These are phyloP conservation scores for Theobroma cacao DNA, from an alignment of 345 rosid genomes.

Conservation along the genomic window DNA sequence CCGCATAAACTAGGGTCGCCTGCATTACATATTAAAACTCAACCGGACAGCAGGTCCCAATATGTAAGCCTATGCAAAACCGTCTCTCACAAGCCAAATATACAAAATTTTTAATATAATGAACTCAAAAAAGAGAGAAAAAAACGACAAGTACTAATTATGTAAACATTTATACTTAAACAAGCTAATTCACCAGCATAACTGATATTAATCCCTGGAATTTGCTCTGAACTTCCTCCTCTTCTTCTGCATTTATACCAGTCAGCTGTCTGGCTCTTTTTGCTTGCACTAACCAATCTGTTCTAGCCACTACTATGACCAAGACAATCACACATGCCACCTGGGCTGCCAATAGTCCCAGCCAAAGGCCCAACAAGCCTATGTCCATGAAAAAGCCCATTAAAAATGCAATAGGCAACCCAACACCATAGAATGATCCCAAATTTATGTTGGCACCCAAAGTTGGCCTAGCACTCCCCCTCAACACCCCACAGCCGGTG, in stretches of 20 bases:
- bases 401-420: conserved; percentile 39
- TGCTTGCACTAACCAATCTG: conserved; percentile 44
- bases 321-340: conserved; percentile 29
- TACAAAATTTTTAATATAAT: not conserved
- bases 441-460: conserved; percentile 46
- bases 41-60: not conserved
- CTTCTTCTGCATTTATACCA: conserved; percentile 1
- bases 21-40: not conserved
- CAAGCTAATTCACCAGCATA: conserved; percentile 1
- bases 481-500: conserved; percentile 47
- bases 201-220: conserved; percentile 12
- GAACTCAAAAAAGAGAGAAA: not conserved
- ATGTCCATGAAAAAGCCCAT: conserved; percentile 34
- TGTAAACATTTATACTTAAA: not conserved
- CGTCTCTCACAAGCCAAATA: not conserved
- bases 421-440: conserved; percentile 50
- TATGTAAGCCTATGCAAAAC: not conserved
- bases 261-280: conserved; percentile 41
- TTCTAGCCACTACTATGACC: conserved; percentile 31
- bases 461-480: conserved; percentile 54
- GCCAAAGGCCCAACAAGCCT: conserved; percentile 48
- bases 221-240: conserved; percentile 13
- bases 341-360: conserved; percentile 48
- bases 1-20: not conserved
- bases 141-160: not conserved